Percentiles rank a stretch among this genome's conserved stretches.
Evolutionary conservation across 164 flowering plant genomes (phyloP).

Genomic region (Tinospora cordifolia): DNA sequence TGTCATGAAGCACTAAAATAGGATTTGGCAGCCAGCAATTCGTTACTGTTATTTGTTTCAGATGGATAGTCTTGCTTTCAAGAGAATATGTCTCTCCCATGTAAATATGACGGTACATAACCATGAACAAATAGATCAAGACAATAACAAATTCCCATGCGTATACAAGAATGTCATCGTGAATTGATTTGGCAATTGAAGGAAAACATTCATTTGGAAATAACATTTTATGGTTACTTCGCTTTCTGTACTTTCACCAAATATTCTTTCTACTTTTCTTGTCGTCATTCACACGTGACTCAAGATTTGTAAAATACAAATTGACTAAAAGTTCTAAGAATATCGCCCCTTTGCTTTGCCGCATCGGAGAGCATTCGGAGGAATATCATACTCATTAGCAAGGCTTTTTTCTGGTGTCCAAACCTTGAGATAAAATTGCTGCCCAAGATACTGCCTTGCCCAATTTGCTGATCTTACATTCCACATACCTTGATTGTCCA

Average conservation of each 20-base stretch:
- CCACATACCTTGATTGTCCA: conserved; percentile 68
- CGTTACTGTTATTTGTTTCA: no score
- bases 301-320: not conserved
- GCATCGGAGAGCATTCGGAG: conserved; percentile 33
- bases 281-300: conserved; percentile 25
- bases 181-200: not conserved
- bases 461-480: conserved; percentile 46
- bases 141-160: no score
- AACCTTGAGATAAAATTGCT: conserved; percentile 45
- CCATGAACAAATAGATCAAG: no score
- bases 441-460: conserved; percentile 53
- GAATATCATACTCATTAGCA: conserved; percentile 34
- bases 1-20: no score
- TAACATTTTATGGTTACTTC: not conserved
- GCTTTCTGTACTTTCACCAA: not conserved
- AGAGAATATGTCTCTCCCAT: no score
- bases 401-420: conserved; percentile 24
- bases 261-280: not conserved
- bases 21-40: no score
- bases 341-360: conserved; percentile 27
- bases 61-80: no score
- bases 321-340: conserved; percentile 3
- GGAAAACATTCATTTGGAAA: not conserved
- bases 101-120: no score
- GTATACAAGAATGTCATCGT: not conserved